Base-by-base conservation (phyloP, 2,329 filamentous ascomycete genomes). In the Epichloe uncinata region DNA sequence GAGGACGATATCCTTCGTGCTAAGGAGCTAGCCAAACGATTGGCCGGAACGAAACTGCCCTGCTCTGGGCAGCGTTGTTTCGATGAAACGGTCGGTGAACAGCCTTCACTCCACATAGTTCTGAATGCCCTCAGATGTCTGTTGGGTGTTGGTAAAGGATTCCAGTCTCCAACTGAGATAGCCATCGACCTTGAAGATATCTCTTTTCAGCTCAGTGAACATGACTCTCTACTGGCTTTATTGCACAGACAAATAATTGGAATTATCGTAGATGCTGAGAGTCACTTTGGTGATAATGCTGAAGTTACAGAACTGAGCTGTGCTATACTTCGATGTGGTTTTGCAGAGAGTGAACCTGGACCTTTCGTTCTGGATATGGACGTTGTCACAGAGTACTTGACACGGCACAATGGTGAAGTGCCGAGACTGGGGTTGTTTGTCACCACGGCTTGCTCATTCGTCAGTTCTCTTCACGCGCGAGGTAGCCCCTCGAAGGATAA, bases 261-360 rank as follows among this genome's bases (percentile, higher is more conserved):
- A 5, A 68, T 76, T 12, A 63, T 79, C 35, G 61, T 69, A 11
- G 66, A 70, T n/a, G 54, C 75, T 4, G 74, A 76, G 52, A 54
- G 60, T 3, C 60, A 77, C 0, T 82, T 88, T 43, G 73, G 71
- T 3, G 67, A 65, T 2, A 80, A 77, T 51, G 75, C 79, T 20
- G 87, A 90, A 56, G 75, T 87, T 11, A 74, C 84, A 20, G 85
- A 90, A 58, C 73, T 79, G 4, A 79, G 83, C 35, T 93, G 87
- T 65, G 74, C 73, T 51, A 78, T 90, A 45, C 73, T 91, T 46
- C 79, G 82, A 40, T 77, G 81, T 18, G 87, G 87, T 0, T 90
- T 90, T 59, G 82, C 82, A 1, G 87, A 94, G 63, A 76, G 73
- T 0, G 77, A 81, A 26, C 78, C 84, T 3, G 87, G 87, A 0